Percentiles rank a stretch among this genome's conserved stretches.
These are phyloP conservation scores for Podila clonocystis DNA, from an alignment of 192 early-diverging fungal genomes.

Conservation along the genomic window DNA sequence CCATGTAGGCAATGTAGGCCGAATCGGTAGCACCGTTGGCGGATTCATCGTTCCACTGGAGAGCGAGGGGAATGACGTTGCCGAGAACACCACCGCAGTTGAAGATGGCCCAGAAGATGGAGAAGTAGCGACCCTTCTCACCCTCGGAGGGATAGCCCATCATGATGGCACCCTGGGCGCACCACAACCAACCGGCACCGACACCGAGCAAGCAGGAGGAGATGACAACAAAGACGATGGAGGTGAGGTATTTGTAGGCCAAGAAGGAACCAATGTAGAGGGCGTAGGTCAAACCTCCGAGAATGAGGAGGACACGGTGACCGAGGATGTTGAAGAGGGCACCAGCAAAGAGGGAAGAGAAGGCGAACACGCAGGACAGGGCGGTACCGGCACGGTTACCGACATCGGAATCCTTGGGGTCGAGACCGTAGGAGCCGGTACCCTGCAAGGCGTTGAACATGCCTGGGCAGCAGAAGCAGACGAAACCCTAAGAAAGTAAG, in stretches of 20 bases:
- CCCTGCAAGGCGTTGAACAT: conserved; percentile 76
- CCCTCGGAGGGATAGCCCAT: conserved; percentile 84
- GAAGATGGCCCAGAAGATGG: conserved; percentile 91
- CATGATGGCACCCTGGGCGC: conserved; percentile 86
- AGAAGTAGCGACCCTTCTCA: conserved; percentile 83
- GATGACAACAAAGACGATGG: conserved; percentile 70
- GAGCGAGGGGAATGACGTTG: conserved; percentile 74
- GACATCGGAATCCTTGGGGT: conserved; percentile 53
- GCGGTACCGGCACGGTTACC: conserved; percentile 78
- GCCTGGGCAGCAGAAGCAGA: conserved; percentile 81
- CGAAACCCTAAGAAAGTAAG: conserved; percentile 52
- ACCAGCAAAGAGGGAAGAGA: conserved; percentile 81
- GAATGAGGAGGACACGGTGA: conserved; percentile 70
- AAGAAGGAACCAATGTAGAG: conserved; percentile 83
- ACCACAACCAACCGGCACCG: conserved; percentile 79
- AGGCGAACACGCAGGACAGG: conserved; percentile 77
- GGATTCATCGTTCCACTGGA: conserved; percentile 67
- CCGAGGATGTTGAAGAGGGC: conserved; percentile 83
- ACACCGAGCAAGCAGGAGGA: conserved; percentile 84
- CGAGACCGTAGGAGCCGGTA: conserved; percentile 39
- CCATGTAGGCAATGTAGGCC: conserved; percentile 79
- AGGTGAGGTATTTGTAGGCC: conserved; percentile 65
- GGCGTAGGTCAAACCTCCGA: conserved; percentile 77
- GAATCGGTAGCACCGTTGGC: conserved; percentile 64
- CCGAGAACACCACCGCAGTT: conserved; percentile 82